Evolutionary conservation across 805 yeast species (phyloP).

Genomic region (Pichia heedii): DNA sequence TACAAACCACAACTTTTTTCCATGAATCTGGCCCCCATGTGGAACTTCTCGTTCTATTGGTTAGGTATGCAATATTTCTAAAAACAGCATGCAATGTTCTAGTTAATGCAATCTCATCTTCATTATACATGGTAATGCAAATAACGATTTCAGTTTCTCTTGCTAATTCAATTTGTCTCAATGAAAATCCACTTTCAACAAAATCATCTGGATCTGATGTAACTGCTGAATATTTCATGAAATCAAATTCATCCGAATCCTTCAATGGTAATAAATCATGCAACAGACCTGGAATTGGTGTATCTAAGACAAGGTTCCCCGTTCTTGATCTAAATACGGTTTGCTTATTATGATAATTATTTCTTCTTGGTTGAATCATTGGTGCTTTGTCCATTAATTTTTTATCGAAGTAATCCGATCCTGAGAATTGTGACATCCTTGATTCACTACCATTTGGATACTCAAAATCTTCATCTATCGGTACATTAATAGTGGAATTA

Average conservation of each 20-base stretch:
- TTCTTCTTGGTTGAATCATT: conserved; percentile 31
- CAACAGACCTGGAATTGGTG: conserved; percentile 87
- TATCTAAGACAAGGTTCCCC: conserved; percentile 83
- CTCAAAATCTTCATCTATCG: conserved; percentile 15
- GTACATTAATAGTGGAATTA: conserved; percentile 12
- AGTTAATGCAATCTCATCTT: conserved; percentile 80
- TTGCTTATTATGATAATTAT: conserved; percentile 26
- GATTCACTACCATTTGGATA: background rate
- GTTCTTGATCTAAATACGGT: conserved; percentile 68
- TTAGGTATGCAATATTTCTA: conserved; percentile 81
- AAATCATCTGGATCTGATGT: conserved; percentile 89
- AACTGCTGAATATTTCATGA: conserved; percentile 96
- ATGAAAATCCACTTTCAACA: conserved; percentile 67
- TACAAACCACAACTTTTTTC: conserved; percentile 90
- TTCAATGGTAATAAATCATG: conserved; percentile 77
- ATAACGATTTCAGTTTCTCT: conserved; percentile 89
- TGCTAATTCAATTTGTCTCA: conserved; percentile 77
- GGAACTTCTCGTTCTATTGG: conserved; percentile 69
- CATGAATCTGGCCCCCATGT: conserved; percentile 97
- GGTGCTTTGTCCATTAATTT: conserved; percentile 9
- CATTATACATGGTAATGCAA: conserved; percentile 96
- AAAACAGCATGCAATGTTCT: conserved; percentile 92
- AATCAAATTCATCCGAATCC: conserved; percentile 86
- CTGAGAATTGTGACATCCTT: conserved; percentile 2
- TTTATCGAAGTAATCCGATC: conserved; percentile 8